Conservation (phyloP, 2,329 filamentous ascomycete genomes). For the Nigrograna mackinnonii region DNA sequence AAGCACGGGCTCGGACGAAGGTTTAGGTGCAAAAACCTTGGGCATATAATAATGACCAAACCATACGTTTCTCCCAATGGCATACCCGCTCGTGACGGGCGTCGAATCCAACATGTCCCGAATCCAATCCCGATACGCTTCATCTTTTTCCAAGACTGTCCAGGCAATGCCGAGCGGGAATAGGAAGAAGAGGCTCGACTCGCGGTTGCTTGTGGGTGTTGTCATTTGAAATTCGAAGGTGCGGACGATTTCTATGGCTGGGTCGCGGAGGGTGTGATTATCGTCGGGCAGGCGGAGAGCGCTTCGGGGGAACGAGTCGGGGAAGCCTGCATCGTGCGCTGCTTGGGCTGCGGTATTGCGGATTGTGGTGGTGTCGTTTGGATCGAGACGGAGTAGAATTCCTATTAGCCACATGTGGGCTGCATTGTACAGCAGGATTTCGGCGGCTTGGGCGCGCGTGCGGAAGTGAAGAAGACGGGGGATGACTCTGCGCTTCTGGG, state of each 20-base stretch:
- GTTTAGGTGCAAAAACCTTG: slow-evolving; percentile 4
- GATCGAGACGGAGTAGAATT: slow-evolving; percentile 5
- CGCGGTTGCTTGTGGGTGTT: slow-evolving; percentile 1
- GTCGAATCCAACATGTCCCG: slow-evolving; percentile 7
- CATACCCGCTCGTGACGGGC: slow-evolving; percentile 6
- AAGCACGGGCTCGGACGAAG: background rate
- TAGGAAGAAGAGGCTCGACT: slow-evolving; percentile 12
- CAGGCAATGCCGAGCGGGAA: slow-evolving; percentile 17
- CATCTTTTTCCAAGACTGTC: slow-evolving; percentile 10
- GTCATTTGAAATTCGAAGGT: slow-evolving; percentile 12
- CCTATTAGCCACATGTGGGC: slow-evolving; percentile 10
- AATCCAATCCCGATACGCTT: slow-evolving; percentile 9
- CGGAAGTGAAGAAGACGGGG: slow-evolving; percentile 7
- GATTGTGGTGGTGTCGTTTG: slow-evolving; percentile 3
- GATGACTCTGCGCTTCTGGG: slow-evolving; percentile 3
- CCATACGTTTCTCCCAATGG: slow-evolving; percentile 6
- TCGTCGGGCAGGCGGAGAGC: slow-evolving; percentile 11
- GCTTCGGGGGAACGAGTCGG: background rate
- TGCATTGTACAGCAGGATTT: slow-evolving; percentile 15
- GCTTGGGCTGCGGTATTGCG: background rate
- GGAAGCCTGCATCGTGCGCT: background rate
- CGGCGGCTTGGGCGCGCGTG: slow-evolving; percentile 7
- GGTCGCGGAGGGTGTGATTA: slow-evolving; percentile 5
- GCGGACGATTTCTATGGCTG: slow-evolving; percentile 14
- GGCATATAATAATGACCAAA: slow-evolving; percentile 8